Percentiles rank a stretch among this genome's conserved stretches.
These are phyloP conservation scores for Globisporangium megalacanthum DNA, from an alignment of 352 stramenopile genomes.

Conservation along the genomic window DNA sequence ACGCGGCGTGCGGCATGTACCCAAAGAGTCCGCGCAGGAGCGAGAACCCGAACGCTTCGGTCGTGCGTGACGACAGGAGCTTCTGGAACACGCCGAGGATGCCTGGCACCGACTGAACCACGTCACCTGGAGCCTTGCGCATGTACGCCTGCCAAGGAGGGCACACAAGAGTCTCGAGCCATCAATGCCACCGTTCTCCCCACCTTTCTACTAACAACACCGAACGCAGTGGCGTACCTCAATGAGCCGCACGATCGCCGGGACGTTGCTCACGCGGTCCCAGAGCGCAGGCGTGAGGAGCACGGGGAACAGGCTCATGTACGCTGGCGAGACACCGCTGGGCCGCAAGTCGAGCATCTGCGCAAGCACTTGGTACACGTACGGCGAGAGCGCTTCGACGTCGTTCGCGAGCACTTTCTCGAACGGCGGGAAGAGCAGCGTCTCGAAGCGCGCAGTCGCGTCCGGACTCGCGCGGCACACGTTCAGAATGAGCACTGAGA, in stretches of 20 bases:
- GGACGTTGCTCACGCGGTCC: conserved; percentile 96
- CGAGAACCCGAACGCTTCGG: conserved; percentile 92
- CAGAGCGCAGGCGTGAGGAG: conserved; percentile 93
- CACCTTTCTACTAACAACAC: background rate
- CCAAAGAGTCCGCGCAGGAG: conserved; percentile 89
- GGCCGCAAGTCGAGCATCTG: conserved; percentile 96
- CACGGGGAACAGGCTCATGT: conserved; percentile 93
- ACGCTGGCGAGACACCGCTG: conserved; percentile 86
- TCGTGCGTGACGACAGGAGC: conserved; percentile 91
- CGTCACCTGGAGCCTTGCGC: conserved; percentile 85
- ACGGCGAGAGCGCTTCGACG: conserved; percentile 92
- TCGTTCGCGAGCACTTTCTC: conserved; percentile 96
- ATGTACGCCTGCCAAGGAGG: conserved; percentile 86
- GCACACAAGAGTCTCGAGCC: background rate
- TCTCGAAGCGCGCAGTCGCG: conserved; percentile 90
- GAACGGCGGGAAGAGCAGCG: conserved; percentile 96
- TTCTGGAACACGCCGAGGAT: conserved; percentile 99
- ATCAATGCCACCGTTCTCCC: too few relatives aligned
- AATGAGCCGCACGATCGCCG: conserved; percentile 95
- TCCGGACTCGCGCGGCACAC: conserved; percentile 85
- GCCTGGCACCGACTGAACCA: conserved; percentile 75
- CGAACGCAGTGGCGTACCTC: conserved; percentile 28
- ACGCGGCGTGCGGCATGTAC: conserved; percentile 74
- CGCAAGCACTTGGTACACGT: conserved; percentile 99
- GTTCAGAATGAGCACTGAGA: conserved; percentile 94